A percentile compares a stretch with the other conserved stretches of the same genome.
Conservation (phyloP, 352 stramenopile species). For the Phytophthora agathidicida region DNA sequence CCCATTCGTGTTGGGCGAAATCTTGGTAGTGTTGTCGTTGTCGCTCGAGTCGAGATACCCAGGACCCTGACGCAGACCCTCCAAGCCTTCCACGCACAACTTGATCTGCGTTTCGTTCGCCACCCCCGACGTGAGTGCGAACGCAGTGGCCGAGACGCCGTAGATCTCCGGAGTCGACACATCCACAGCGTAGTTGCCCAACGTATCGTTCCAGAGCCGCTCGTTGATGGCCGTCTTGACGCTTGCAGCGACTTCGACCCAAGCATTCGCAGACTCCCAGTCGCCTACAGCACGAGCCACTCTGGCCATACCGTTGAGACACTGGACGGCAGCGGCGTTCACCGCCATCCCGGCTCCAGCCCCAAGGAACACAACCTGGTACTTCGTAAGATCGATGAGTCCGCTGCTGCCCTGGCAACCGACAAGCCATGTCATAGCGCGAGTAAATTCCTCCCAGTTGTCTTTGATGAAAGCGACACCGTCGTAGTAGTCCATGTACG, state of each 20-base stretch:
- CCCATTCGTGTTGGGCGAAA: slow-evolving; percentile 41
- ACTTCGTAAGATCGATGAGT: slow-evolving; percentile 35
- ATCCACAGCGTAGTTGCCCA: slow-evolving; percentile 29
- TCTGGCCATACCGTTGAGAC: slow-evolving; percentile 28
- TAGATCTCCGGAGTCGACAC: slow-evolving; percentile 24
- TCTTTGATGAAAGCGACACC: slow-evolving; percentile 19
- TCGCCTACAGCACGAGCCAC: slow-evolving; percentile 29
- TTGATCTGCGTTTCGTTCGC: slow-evolving; percentile 31
- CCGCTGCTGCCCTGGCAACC: slow-evolving; percentile 25
- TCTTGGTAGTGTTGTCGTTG: slow-evolving; percentile 21
- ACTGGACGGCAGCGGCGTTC: slow-evolving; percentile 35
- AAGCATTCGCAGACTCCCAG: slow-evolving; percentile 20
- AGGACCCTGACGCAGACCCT: slow-evolving; percentile 29
- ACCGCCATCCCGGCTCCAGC: slow-evolving; percentile 23
- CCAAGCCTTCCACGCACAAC: slow-evolving; percentile 25
- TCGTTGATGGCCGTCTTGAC: slow-evolving; percentile 35
- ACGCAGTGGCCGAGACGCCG: slow-evolving; percentile 35
- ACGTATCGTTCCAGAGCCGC: slow-evolving; percentile 38
- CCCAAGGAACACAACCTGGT: slow-evolving; percentile 28
- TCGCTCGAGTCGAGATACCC: slow-evolving; percentile 34
- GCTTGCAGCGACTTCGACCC: slow-evolving; percentile 12
- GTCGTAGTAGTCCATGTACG: slow-evolving; percentile 43
- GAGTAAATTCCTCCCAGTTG: slow-evolving; percentile 29
- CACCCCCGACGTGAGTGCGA: slow-evolving; percentile 34
- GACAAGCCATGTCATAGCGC: slow-evolving; percentile 20